These are phyloP conservation scores for Paraphoma sp. DNA, from an alignment of 2,329 filamentous ascomycete genomes.

Conservation along the genomic window DNA sequence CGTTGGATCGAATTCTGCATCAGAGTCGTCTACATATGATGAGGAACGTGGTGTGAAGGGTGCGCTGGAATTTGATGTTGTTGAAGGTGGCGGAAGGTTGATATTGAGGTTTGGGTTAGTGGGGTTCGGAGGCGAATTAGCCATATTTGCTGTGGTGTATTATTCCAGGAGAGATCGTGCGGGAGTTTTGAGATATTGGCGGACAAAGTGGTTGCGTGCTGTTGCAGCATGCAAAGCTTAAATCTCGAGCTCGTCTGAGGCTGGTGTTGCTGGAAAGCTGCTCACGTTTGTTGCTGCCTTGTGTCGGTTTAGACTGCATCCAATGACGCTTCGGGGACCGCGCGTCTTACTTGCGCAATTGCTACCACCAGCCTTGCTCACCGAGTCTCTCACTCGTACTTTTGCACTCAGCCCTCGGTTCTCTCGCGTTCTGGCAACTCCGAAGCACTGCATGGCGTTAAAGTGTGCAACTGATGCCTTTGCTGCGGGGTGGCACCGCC, in stretches of 20 bases:
- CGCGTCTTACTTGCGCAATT: conserved; percentile 7
- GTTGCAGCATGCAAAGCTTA: conserved; percentile 5
- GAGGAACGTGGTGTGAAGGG: conserved; percentile 35
- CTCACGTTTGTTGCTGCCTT: conserved; percentile 20
- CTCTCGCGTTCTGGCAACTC: not conserved
- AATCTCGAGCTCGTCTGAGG: not conserved
- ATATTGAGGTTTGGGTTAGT: conserved; percentile 12
- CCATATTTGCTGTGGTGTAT: conserved; percentile 20
- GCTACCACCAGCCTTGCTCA: not conserved
- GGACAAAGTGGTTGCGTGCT: not conserved
- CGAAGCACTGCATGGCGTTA: not conserved
- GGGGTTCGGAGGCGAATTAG: conserved; percentile 22
- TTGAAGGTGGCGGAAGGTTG: conserved; percentile 19
- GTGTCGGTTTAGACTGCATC: conserved; percentile 1
- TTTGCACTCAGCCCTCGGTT: conserved; percentile 2
- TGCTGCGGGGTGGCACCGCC: not conserved
- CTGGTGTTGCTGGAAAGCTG: conserved; percentile 2
- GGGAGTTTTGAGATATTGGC: not conserved
- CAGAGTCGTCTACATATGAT: conserved; percentile 41
- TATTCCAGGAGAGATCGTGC: not conserved
- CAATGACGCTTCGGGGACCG: conserved; percentile 12
- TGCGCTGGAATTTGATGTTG: conserved; percentile 20
- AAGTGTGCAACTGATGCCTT: not conserved
- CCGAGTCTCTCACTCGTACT: not conserved
- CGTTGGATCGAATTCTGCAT: conserved; percentile 40